Conservation (phyloP, 306 rosid species). For the Lablab purpureus region DNA sequence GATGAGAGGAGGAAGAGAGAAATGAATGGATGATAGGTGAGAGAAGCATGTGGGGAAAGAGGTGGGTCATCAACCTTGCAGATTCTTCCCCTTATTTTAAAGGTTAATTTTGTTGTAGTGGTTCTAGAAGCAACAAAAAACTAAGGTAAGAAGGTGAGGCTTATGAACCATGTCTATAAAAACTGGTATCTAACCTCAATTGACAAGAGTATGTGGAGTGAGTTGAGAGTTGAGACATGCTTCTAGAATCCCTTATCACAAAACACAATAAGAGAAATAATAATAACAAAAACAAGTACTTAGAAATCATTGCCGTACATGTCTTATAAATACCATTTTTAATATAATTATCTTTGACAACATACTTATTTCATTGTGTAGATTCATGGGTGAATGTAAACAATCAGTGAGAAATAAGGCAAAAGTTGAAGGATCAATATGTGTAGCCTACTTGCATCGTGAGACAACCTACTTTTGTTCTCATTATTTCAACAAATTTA, state of each 20-base stretch:
- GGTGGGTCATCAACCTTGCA: slow-evolving; percentile 58
- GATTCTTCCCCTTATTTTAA: slow-evolving; percentile 45
- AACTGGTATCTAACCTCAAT: slow-evolving; percentile 39
- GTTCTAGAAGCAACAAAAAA: slow-evolving; percentile 63
- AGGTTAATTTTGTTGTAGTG: background rate
- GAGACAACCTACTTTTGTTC: no score
- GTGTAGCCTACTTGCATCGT: no score
- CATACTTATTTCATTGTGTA: no score
- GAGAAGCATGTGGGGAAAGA: slow-evolving; percentile 44
- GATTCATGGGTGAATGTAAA: no score
- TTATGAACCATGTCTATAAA: slow-evolving; percentile 58
- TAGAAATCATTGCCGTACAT: slow-evolving; percentile 43
- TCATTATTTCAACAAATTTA: no score
- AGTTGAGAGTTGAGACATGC: slow-evolving; percentile 52
- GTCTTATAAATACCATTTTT: no score
- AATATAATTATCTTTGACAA: no score
- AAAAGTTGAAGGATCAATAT: no score
- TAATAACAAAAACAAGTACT: slow-evolving; percentile 22
- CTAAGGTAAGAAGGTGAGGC: slow-evolving; percentile 53
- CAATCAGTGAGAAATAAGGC: no score
- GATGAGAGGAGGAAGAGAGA: slow-evolving; percentile 20
- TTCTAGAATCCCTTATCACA: slow-evolving; percentile 58
- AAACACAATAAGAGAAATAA: background rate
- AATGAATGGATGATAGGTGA: slow-evolving; percentile 43
- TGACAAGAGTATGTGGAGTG: slow-evolving; percentile 62